A percentile compares a stretch with the other conserved stretches of the same genome.
Conservation (phyloP, 805 yeast genomes). For the Kodamaea kaohsiungensis region DNA sequence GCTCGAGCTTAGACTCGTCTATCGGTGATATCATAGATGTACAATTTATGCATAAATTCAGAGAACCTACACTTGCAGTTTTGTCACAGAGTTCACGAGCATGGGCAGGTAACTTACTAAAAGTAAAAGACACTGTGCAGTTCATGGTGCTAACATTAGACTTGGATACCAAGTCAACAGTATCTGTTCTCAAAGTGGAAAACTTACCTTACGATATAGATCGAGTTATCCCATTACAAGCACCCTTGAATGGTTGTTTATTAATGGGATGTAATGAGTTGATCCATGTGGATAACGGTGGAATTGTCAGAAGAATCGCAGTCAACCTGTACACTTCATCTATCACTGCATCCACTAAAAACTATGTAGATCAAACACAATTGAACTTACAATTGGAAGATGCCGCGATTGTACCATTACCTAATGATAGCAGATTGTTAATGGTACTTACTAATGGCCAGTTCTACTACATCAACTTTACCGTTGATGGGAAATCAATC, state of each 20-base stretch:
- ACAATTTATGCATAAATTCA: slow-evolving; percentile 69
- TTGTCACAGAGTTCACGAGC: slow-evolving; percentile 55
- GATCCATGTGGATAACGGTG: slow-evolving; percentile 77
- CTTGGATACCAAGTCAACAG: slow-evolving; percentile 53
- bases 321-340: slow-evolving; percentile 55
- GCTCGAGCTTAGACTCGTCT: slow-evolving; percentile 54
- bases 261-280: slow-evolving; percentile 74
- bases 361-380: slow-evolving; percentile 47
- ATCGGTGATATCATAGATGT: slow-evolving; percentile 69
- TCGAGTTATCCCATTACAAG: slow-evolving; percentile 59
- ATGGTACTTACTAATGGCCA: slow-evolving; percentile 34
- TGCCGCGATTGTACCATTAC: slow-evolving; percentile 38
- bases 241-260: slow-evolving; percentile 70
- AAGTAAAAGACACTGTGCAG: slow-evolving; percentile 60
- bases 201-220: slow-evolving; percentile 76
- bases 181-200: slow-evolving; percentile 64
- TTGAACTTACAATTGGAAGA: slow-evolving; percentile 59
- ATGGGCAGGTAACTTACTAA: slow-evolving; percentile 77
- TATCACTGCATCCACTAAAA: slow-evolving; percentile 36
- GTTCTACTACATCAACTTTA: slow-evolving; percentile 36
- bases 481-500: slow-evolving; percentile 44
- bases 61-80: slow-evolving; percentile 81
- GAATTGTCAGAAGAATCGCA: slow-evolving; percentile 62
- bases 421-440: slow-evolving; percentile 37
- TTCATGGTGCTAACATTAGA: slow-evolving; percentile 71